Base-by-base conservation (phyloP, 768 basidiomycete genomes). In the Suillus discolor region DNA sequence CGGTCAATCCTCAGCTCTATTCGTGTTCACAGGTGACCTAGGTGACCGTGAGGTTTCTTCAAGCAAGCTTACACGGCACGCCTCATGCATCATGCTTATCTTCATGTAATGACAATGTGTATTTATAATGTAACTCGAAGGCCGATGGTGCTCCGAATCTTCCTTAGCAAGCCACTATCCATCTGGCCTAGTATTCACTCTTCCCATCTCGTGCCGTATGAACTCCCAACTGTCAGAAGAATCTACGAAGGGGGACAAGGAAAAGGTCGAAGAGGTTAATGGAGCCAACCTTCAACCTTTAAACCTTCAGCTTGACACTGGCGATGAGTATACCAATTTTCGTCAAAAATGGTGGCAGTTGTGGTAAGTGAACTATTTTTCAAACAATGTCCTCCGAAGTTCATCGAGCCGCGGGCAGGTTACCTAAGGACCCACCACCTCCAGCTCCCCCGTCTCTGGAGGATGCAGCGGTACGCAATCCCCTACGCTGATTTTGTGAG, bases 361-460 rank as follows among this genome's bases (percentile, higher is more conserved):
- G 65, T 88, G 87, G 87, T 85, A 66, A 44, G 77, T 67, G 51
- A 59, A 20, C 38, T 61, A 18, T 16, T 45, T 16, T 18, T 3
- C 20, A 36, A 42, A 8, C 34, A 57, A 23, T 13, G 11, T 20
- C 3, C 38, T 62, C 18, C 34, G 11, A 38, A 38, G 9, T 18
- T 62, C 62, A 12, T 23, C 28, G 41, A 45, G 31, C 41, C 12
- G 51, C 42, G 57, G 59, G 5, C 59, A 87, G 89, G 89, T 78
- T 86, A 65, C 90, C 90, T 2, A 80, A 80, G 55, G 79, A 86
- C 53, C 83, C 82, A 2, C 90, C 88, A 0, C 83, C 86, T 0
- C 85, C 85, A 5, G 80, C 90, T 1, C 86, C 83, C 13, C 70
- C 73, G 9, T 83, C 83, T 2, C 75, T 92, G 18, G 82, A 83